Conservation (phyloP, 371 early-diverging fungal species). For the Rhizopus arrhizus region DNA sequence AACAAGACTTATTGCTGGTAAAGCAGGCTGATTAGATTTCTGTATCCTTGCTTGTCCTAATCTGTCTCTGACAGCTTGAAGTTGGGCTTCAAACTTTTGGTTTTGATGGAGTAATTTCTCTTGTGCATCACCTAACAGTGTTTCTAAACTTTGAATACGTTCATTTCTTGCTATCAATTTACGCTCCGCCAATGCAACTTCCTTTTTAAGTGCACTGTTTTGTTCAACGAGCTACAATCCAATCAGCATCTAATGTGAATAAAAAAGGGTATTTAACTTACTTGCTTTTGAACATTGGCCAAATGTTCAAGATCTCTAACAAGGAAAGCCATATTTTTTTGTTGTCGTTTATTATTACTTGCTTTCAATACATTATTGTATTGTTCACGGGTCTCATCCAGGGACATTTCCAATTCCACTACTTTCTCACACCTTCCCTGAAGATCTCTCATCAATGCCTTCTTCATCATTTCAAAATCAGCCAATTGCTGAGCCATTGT, state of each 20-base stretch:
- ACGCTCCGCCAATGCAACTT: constrained; percentile 83
- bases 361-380: constrained; percentile 81
- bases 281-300: constrained; percentile 87
- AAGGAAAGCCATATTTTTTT: constrained; percentile 91
- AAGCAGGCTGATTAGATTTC: constrained; percentile 54
- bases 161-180: constrained; percentile 89
- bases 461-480: constrained; percentile 96
- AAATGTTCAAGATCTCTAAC: constrained; percentile 94
- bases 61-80: constrained; percentile 77
- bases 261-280: constrained; percentile 11
- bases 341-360: constrained; percentile 80
- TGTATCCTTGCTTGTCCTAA: constrained; percentile 74
- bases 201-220: constrained; percentile 90
- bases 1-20: constrained; percentile 70
- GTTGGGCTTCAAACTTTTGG: constrained; percentile 85
- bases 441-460: constrained; percentile 92
- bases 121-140: constrained; percentile 74
- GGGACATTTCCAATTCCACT: constrained; percentile 89
- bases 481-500: constrained; percentile 86
- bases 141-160: constrained; percentile 86
- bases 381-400: constrained; percentile 92
- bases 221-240: constrained; percentile 80
- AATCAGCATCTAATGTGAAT: too few species aligned
- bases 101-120: constrained; percentile 76
- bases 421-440: constrained; percentile 93